A percentile compares a stretch with the other conserved stretches of the same genome.
Conservation (phyloP, 2,329 filamentous ascomycete genomes). For the Neofusicoccum parvum region DNA sequence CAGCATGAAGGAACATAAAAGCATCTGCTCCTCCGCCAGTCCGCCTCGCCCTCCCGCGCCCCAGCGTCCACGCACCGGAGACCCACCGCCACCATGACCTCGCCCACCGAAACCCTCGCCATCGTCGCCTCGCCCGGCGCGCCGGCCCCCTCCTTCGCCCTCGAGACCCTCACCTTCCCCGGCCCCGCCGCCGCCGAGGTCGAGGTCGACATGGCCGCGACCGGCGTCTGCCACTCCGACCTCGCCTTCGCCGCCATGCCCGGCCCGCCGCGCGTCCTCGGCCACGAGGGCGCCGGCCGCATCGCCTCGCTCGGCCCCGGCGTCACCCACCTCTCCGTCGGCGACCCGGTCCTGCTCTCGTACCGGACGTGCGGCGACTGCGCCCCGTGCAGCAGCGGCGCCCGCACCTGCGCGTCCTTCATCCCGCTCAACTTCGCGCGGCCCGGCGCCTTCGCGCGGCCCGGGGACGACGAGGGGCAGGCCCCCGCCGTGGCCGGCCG, state of each 20-base stretch:
- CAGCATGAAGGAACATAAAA: too few species aligned
- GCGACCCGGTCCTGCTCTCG: slow-evolving; percentile 46
- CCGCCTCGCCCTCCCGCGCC: too few species aligned
- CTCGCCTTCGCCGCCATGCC: slow-evolving; percentile 47
- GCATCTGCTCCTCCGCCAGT: too few species aligned
- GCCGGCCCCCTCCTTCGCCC: neutral
- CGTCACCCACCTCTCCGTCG: slow-evolving; percentile 42
- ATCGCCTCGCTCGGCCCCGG: slow-evolving; percentile 45
- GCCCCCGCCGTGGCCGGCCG: slow-evolving; percentile 7
- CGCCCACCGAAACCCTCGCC: neutral
- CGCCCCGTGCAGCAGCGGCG: neutral
- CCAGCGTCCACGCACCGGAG: neutral
- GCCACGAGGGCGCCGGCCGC: slow-evolving; percentile 56
- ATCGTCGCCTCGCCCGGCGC: neutral
- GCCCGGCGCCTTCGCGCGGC: neutral
- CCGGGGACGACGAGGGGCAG: neutral
- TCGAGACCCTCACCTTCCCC: slow-evolving; percentile 24
- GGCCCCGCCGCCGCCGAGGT: slow-evolving; percentile 47
- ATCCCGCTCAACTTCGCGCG: neutral
- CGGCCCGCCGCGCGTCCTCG: slow-evolving; percentile 42
- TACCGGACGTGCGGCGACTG: slow-evolving; percentile 2
- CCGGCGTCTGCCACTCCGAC: slow-evolving; percentile 58
- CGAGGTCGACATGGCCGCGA: slow-evolving; percentile 54
- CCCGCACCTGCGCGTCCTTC: neutral
- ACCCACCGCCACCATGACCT: too few species aligned